These are phyloP conservation scores for Raffaelea ambrosiae DNA, from an alignment of 2,329 filamentous ascomycete genomes.

Conservation along the genomic window DNA sequence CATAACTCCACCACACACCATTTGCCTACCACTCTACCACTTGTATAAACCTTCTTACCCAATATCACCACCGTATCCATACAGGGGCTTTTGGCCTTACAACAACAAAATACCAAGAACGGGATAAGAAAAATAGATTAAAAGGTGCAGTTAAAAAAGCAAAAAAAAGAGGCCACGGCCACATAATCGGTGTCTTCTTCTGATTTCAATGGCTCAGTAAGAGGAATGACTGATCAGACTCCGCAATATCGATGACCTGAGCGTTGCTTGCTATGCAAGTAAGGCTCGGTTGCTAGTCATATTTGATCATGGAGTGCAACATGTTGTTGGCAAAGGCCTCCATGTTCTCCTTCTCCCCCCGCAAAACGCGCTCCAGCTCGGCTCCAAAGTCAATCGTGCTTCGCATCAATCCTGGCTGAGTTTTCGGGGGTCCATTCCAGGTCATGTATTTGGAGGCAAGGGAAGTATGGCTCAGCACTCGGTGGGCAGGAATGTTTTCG, in stretches of 20 bases:
- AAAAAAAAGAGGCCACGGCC: background rate
- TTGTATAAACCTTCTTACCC: too few relatives aligned
- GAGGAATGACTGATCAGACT: background rate
- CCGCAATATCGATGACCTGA: background rate
- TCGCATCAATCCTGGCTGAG: constrained; percentile 9
- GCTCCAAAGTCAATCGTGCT: constrained; percentile 14
- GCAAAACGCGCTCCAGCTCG: constrained; percentile 13
- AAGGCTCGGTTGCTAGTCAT: background rate
- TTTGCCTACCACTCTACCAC: too few relatives aligned
- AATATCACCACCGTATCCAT: too few relatives aligned
- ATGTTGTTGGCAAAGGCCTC: background rate
- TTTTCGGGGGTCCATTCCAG: constrained; percentile 13
- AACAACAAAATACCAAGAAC: too few relatives aligned
- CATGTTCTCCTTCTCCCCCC: constrained; percentile 8
- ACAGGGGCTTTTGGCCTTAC: too few relatives aligned
- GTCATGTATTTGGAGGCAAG: constrained; percentile 13
- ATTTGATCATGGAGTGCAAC: background rate
- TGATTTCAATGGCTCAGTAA: too few relatives aligned
- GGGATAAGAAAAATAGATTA: too few relatives aligned
- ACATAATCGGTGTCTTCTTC: too few relatives aligned
- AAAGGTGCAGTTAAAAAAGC: background rate
- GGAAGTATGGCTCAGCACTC: background rate
- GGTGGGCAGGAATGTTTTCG: constrained; percentile 2
- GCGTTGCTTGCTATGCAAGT: too few relatives aligned
- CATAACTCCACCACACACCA: too few relatives aligned